Base-by-base conservation (phyloP, 495 filamentous ascomycete genomes). In the Xylaria telfairii region DNA sequence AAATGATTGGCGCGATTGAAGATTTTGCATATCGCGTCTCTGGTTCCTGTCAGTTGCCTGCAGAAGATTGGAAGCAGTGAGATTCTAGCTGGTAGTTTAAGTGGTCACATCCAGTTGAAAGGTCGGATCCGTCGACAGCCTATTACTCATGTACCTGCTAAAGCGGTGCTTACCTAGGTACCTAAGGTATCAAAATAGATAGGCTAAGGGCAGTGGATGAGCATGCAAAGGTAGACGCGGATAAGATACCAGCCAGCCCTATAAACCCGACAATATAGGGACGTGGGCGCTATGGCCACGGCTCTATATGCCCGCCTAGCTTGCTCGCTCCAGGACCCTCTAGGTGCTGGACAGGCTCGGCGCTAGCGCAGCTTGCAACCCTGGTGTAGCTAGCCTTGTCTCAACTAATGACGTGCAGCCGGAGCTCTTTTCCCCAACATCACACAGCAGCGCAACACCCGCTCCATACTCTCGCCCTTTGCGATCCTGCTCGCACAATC, bases 401-500 rank as follows among this genome's bases (percentile, higher is more conserved):
- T 46, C 19, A 28, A 60, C 21, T 51, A 6, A 68, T 68, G 65
- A 68, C 65, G 65, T 68, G 65, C 37, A 68, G 65, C 54, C 1
- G 37, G 24, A 9, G 28, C 1, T 24, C n/a, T 30, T 53, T 32
- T 34, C 15, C 49, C 24, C 47, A 34, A 17, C 60, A 63, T 69
- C 60, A 57, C 51, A 70, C 68, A 65, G 44, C 68, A 65, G 44
- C 63, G 59, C n/a, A 59, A 42, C 46, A 26, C 13, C 15, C 28
- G 9, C 39, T 68, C 65, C 30, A 34, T 37, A 34, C 17, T 10
- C 1, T 44, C 47, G 42, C 39, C 53, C 32, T 9, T n/a, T 30
- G 39, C 41, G 42, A 32, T 34, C 44, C 44, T 32, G 37, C 15
- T 30, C 34, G 32, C 65, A 39, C 49, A 56, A 30, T 17, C 28